Conservation (phyloP, 495 filamentous ascomycete species). For the Neurospora intermedia region DNA sequence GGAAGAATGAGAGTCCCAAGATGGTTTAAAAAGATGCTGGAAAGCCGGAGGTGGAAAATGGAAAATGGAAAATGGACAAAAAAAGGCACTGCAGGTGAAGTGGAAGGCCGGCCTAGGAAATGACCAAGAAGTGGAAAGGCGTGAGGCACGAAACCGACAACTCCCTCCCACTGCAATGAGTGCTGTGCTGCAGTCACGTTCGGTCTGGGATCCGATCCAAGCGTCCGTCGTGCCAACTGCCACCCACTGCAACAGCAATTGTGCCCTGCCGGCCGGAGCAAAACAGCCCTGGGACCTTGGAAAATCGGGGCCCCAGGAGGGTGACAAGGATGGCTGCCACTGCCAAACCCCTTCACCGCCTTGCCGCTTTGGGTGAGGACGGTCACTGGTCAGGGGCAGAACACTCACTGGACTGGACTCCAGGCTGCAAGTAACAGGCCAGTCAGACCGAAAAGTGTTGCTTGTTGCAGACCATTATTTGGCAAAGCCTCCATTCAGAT, state of each 20-base stretch:
- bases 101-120: not conserved
- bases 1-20: not conserved
- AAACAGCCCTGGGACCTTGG: not conserved
- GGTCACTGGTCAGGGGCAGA: not conserved
- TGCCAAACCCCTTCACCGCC: not conserved
- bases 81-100: not conserved
- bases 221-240: not conserved
- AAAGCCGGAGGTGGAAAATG: not conserved
- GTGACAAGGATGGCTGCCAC: not conserved
- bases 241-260: not conserved
- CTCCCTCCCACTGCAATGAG: not conserved
- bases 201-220: not conserved
- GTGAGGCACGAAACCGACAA: not conserved
- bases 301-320: not conserved
- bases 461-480: not conserved
- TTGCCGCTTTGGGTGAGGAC: not conserved
- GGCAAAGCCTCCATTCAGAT: not conserved
- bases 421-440: not conserved
- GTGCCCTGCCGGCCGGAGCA: not conserved
- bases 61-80: not conserved
- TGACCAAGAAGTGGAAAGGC: not conserved
- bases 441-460: not conserved
- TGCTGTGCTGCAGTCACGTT: not conserved
- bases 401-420: not conserved
- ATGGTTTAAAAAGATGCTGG: not conserved